Evolutionary conservation across 495 filamentous ascomycete species (phyloP).

Genomic region (Aspergillus funiculosus): DNA sequence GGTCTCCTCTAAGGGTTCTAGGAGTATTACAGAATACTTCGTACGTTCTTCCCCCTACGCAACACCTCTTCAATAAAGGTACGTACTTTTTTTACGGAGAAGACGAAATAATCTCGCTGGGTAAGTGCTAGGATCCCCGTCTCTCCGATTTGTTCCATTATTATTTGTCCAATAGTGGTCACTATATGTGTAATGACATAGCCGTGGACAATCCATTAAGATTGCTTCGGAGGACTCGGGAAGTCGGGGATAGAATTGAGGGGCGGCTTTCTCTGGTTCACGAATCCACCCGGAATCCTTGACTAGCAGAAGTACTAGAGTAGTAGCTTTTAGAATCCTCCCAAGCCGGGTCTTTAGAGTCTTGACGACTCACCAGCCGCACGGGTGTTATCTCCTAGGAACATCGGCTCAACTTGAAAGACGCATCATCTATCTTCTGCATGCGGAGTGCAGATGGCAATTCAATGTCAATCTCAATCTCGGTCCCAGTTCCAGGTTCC

Average conservation of each 20-base stretch:
- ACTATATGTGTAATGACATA: neutral
- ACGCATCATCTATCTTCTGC: conserved; percentile 14
- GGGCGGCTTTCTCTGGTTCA: neutral
- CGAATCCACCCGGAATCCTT: conserved; percentile 11
- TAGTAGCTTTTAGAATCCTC: neutral
- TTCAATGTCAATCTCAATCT: no score
- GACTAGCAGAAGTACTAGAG: neutral
- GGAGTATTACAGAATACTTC: no score
- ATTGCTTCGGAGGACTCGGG: neutral
- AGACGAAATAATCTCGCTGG: neutral
- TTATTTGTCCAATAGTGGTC: neutral
- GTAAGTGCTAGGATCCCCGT: no score
- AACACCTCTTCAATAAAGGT: no score
- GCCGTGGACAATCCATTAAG: neutral
- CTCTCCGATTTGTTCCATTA: conserved; percentile 10
- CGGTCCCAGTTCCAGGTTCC: no score
- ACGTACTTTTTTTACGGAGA: neutral
- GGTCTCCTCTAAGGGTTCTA: no score
- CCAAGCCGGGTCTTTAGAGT: no score
- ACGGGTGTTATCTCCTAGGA: conserved; percentile 11
- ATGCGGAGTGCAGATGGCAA: conserved; percentile 17
- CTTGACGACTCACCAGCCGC: conserved; percentile 6
- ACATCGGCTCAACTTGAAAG: neutral
- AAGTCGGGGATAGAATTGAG: no score
- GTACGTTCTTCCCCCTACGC: no score